Evolutionary conservation across 305 asterid genomes (phyloP).

Genomic region (Solanum hybrid): DNA sequence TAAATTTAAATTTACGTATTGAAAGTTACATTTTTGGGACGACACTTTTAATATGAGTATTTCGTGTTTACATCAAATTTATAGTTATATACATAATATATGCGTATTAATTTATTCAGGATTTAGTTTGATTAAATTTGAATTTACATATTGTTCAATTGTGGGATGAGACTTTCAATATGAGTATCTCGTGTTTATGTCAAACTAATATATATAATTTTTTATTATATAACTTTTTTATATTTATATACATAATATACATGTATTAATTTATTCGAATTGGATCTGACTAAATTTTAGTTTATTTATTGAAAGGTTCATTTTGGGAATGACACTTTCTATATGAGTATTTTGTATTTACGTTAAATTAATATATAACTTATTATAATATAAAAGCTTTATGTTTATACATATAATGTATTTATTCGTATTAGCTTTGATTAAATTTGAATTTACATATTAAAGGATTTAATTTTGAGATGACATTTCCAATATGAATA

Average conservation of each 20-base stretch:
- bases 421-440: too few relatives aligned
- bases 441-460: too few relatives aligned
- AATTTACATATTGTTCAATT: not conserved
- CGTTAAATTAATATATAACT: too few relatives aligned
- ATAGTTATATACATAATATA: not conserved
- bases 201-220: not conserved
- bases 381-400: too few relatives aligned
- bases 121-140: not conserved
- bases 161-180: accelerated
- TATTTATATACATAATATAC: too few relatives aligned
- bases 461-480: too few relatives aligned
- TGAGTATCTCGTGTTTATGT: not conserved
- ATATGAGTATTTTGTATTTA: not conserved
- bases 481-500: too few relatives aligned
- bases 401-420: too few relatives aligned
- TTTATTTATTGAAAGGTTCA: not conserved
- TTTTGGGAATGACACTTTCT: not conserved
- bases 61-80: not conserved
- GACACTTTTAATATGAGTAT: not conserved
- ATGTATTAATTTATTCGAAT: not conserved
- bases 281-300: not conserved
- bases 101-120: not conserved
- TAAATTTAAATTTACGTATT: not conserved
- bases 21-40: not conserved
- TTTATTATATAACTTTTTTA: too few relatives aligned